A percentile compares a stretch with the other conserved stretches of the same genome.
These are phyloP conservation scores for Fusarium incarnatum DNA, from an alignment of 2,329 filamentous ascomycete species.

Conservation along the genomic window DNA sequence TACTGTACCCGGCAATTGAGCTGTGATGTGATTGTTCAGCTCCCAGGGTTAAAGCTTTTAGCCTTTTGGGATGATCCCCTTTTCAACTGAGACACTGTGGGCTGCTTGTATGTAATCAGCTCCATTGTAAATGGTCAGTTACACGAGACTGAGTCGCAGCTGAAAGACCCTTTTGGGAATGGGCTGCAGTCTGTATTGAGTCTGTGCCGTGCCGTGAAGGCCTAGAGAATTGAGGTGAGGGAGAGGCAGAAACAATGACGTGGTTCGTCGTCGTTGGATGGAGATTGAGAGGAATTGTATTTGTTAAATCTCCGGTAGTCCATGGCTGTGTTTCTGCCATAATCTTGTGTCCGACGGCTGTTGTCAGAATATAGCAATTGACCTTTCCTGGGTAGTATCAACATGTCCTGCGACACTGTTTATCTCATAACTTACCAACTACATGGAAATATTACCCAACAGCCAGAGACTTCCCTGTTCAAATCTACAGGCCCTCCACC, in stretches of 20 bases:
- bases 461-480: not conserved
- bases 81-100: conserved; percentile 28
- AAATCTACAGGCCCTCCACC: not conserved
- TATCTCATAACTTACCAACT: not conserved
- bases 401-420: not conserved
- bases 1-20: conserved; percentile 8
- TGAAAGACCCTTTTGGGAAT: conserved; percentile 38
- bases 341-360: no score
- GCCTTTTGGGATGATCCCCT: not conserved
- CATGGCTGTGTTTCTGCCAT: not conserved
- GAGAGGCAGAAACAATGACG: conserved; percentile 25
- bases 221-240: not conserved
- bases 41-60: not conserved
- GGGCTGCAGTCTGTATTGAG: not conserved
- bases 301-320: not conserved
- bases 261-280: conserved; percentile 16
- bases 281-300: not conserved
- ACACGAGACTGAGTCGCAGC: conserved; percentile 7
- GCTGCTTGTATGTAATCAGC: conserved; percentile 5
- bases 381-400: not conserved
- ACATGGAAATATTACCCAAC: not conserved
- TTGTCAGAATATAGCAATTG: not conserved
- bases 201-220: not conserved
- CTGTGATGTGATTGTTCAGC: not conserved
- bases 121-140: conserved; percentile 2